phyloP scores from a whole-genome alignment of 2,329 filamentous ascomycete species.

The Paraconiothyrium brasiliense region DNA sequence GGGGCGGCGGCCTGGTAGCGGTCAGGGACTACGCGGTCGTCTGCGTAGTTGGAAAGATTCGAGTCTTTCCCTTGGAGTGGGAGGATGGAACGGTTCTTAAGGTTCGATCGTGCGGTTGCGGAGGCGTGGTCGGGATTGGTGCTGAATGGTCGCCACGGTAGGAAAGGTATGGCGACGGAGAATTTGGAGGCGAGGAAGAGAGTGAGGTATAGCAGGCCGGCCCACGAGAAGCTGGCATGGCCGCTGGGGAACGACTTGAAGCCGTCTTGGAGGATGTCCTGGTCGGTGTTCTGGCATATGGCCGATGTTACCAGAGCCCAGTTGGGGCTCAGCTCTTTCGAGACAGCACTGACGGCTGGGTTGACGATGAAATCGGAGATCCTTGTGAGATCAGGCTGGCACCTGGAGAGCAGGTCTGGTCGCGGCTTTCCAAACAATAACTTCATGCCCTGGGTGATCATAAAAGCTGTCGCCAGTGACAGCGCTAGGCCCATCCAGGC shows the following conservation, averaged over 20 bases:
- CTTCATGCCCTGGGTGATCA: conserved; percentile 88
- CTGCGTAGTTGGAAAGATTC: conserved; percentile 26
- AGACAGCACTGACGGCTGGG: conserved; percentile 71
- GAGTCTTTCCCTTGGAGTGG: conserved; percentile 39
- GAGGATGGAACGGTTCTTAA: conserved; percentile 32
- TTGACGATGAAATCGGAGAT: conserved; percentile 66
- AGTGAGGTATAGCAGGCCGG: conserved; percentile 83
- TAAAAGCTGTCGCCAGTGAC: conserved; percentile 75
- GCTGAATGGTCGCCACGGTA: conserved; percentile 61
- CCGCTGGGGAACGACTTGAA: conserved; percentile 87
- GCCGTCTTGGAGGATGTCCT: conserved; percentile 73
- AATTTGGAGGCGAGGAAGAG: conserved; percentile 89
- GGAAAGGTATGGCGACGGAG: conserved; percentile 75
- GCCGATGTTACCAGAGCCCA: conserved; percentile 76
- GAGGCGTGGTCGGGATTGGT: conserved; percentile 61
- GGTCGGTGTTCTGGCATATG: conserved; percentile 77
- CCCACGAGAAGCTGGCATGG: conserved; percentile 78
- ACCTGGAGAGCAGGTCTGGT: conserved; percentile 73
- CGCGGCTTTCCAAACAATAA: conserved; percentile 72
- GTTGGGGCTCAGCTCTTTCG: conserved; percentile 59
- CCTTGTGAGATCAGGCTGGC: conserved; percentile 75
- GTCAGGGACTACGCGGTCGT: conserved; percentile 59
- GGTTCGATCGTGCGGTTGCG: conserved; percentile 51
- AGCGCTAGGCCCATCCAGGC: conserved; percentile 85
- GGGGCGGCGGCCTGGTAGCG: conserved; percentile 82